Conservation (phyloP, 2,329 filamentous ascomycete species). For the Tolypocladium sp. region DNA sequence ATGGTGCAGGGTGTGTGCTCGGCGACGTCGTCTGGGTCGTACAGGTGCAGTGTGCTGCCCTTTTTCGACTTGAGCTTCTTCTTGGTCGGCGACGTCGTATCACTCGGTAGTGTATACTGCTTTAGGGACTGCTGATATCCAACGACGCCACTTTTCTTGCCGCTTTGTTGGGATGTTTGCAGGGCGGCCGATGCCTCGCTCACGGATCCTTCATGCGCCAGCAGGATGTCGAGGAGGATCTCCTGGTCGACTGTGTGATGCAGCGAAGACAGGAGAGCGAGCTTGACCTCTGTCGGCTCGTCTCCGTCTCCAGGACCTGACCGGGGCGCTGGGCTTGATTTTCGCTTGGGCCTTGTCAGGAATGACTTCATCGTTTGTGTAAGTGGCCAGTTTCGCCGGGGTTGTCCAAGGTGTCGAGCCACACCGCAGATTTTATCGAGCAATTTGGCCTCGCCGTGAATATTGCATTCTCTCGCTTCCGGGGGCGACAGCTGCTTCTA, state of each 20-base stretch:
- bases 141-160: slow-evolving; percentile 28
- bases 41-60: slow-evolving; percentile 77
- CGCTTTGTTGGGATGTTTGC: slow-evolving; percentile 10
- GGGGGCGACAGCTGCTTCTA: neutral
- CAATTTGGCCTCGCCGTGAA: neutral
- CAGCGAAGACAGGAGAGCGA: slow-evolving; percentile 75
- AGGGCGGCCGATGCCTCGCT: slow-evolving; percentile 53
- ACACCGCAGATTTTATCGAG: neutral
- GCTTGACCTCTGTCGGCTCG: slow-evolving; percentile 81
- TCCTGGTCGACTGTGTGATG: slow-evolving; percentile 56
- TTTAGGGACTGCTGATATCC: slow-evolving; percentile 57
- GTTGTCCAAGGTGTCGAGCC: neutral
- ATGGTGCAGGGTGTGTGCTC: slow-evolving; percentile 83
- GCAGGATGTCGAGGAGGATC: slow-evolving; percentile 65
- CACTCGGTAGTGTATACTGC: slow-evolving; percentile 29
- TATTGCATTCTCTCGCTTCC: neutral
- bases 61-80: slow-evolving; percentile 58
- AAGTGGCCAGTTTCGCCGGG: neutral
- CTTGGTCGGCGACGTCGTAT: slow-evolving; percentile 19
- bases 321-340: slow-evolving; percentile 18
- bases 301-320: slow-evolving; percentile 35
- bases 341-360: slow-evolving; percentile 45
- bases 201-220: slow-evolving; percentile 72
- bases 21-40: slow-evolving; percentile 71
- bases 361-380: slow-evolving; percentile 45